A percentile compares a stretch with the other conserved stretches of the same genome.
Conservation (phyloP, 805 yeast species). For the Metschnikowia dekortorum region DNA sequence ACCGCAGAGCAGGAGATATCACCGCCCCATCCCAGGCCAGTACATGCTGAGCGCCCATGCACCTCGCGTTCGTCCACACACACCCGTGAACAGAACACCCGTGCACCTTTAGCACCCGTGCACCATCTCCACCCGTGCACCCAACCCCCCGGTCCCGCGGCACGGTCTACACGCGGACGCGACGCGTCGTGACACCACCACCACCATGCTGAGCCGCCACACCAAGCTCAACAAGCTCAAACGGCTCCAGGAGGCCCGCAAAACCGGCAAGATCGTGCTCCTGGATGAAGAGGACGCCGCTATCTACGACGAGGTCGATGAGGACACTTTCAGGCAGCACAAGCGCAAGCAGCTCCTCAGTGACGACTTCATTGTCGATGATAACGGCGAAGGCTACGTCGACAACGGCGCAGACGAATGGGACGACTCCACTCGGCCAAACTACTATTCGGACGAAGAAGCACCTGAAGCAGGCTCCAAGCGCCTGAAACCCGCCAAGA, state of each 20-base stretch:
- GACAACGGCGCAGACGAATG: constrained; percentile 92
- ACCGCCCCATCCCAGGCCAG: not conserved
- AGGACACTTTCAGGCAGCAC: constrained; percentile 67
- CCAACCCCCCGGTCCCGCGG: not conserved
- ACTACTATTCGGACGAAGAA: constrained; percentile 56
- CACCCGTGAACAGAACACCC: not conserved
- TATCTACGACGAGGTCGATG: constrained; percentile 87
- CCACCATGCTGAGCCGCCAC: constrained; percentile 27
- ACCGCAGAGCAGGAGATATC: not conserved
- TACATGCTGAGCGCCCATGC: too few relatives aligned
- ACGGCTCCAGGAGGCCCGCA: constrained; percentile 60
- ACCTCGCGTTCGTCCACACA: not conserved
- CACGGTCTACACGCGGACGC: not conserved
- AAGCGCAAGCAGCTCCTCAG: constrained; percentile 76
- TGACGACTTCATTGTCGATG: constrained; percentile 93
- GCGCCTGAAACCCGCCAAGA: constrained; percentile 26
- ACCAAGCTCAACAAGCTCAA: constrained; percentile 48
- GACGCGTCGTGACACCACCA: not conserved
- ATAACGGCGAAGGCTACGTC: constrained; percentile 88
- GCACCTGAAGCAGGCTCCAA: constrained; percentile 27
- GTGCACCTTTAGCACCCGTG: not conserved
- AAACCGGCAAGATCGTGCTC: constrained; percentile 46
- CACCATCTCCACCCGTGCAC: not conserved
- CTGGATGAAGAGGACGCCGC: constrained; percentile 48
- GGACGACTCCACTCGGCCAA: constrained; percentile 52